Evolutionary conservation across 164 flowering plant genomes (phyloP).

Genomic region (Vitis vinifera): DNA sequence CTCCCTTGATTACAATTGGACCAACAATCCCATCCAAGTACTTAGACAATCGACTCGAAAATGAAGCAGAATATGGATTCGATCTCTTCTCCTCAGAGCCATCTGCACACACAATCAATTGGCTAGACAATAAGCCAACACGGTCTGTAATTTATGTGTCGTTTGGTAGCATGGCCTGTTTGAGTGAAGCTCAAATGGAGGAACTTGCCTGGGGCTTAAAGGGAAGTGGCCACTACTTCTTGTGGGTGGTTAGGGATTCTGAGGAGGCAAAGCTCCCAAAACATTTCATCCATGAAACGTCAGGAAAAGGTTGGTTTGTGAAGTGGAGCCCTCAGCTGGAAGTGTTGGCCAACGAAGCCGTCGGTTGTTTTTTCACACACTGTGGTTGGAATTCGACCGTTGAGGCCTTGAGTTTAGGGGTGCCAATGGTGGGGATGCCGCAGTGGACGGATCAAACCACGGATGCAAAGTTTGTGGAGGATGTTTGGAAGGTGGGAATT

Average conservation of each 20-base stretch:
- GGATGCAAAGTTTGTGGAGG: constrained; percentile 28
- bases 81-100: constrained; percentile 11
- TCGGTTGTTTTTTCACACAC: constrained; percentile 35
- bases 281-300: background rate
- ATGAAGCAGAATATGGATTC: constrained; percentile 21
- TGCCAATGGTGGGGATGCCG: constrained; percentile 40
- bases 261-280: constrained; percentile 24
- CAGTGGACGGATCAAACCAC: constrained; percentile 41
- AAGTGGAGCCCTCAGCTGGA: constrained; percentile 26
- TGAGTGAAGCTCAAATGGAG: constrained; percentile 23
- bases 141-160: constrained; percentile 29
- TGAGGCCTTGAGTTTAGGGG: constrained; percentile 37
- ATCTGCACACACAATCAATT: background rate
- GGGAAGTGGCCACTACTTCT: constrained; percentile 12
- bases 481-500: constrained; percentile 33
- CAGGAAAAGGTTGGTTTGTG: constrained; percentile 15
- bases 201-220: constrained; percentile 26
- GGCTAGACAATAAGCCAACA: constrained; percentile 23
- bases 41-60: constrained; percentile 20
- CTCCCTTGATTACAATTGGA: constrained; percentile 19
- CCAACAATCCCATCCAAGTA: constrained; percentile 29
- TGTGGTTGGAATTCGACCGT: constrained; percentile 38
- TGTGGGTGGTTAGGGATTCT: constrained; percentile 27
- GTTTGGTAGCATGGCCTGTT: constrained; percentile 29
- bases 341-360: constrained; percentile 19